A percentile compares a stretch with the other conserved stretches of the same genome.
phyloP scores from a whole-genome alignment of 208 protist species.

The Leishmania guyanensis region DNA sequence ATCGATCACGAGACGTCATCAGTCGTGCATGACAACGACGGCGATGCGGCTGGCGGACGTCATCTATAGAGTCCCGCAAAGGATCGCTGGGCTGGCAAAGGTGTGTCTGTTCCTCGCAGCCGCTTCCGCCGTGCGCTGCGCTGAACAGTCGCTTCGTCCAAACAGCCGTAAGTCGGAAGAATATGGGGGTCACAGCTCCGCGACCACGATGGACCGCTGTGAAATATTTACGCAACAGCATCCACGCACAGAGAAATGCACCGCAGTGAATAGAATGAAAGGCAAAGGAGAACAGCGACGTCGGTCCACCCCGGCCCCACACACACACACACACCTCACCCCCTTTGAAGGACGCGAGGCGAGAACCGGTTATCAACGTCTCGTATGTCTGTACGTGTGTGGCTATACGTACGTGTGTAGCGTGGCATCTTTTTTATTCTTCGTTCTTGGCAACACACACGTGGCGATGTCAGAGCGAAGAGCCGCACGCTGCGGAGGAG shows the following conservation, averaged over 20 bases:
- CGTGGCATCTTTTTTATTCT: background rate
- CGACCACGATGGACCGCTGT: background rate
- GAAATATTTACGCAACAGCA: slow-evolving; percentile 2
- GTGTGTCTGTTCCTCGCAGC: background rate
- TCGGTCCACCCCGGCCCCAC: background rate
- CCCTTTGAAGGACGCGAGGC: background rate
- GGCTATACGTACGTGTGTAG: background rate
- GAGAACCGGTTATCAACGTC: background rate
- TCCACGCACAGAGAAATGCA: background rate
- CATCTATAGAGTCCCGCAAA: background rate
- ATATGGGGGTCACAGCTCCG: background rate
- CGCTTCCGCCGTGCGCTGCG: background rate
- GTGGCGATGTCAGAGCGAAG: background rate
- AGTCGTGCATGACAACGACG: background rate
- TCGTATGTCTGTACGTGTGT: background rate
- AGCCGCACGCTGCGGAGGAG: background rate
- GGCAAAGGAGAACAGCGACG: background rate
- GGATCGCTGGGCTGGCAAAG: background rate
- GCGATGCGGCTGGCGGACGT: background rate
- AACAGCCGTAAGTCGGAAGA: background rate
- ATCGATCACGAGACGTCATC: background rate
- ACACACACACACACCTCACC: background rate
- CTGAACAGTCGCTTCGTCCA: background rate
- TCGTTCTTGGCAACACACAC: background rate
- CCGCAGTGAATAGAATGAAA: background rate